Evolutionary conservation across 306 rosid species (phyloP), one percentile per base, ranked within the genome.

Genomic region (Prosopis cineraria): DNA sequence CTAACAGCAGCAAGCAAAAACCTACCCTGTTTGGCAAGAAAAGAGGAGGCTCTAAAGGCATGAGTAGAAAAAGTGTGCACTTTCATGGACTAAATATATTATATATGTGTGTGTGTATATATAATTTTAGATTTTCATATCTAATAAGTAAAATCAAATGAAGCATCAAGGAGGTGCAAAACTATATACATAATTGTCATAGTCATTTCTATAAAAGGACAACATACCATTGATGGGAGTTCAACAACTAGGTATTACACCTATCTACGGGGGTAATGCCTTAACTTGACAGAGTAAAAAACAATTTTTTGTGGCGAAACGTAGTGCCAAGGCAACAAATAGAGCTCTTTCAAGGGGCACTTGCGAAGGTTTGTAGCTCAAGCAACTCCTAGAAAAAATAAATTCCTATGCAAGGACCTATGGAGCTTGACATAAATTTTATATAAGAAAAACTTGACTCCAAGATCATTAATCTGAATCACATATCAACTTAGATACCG

Each of bases 1-100:
- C 96, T 91, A 73, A 90, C 92, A 71, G 98, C 99, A 84, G 99
- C 99, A 76, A 96, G 99, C 86, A 96, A 80, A 84, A 96, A 93
- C 64, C 99, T 88, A 82, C 98, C 99, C 99, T 96, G 97, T 73
- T 80, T 66, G 20, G 68, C 14, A 85, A 80, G 82, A 78, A 70
- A 66, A 45, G 52, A 53, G 71, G 75, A 64, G 24, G 33, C 53
- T 69, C 72, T 67, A 50, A 74, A 77, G 77, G 78, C 73, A 79
- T 74, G 75, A 73, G 44, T 72, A 30, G 63, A 40, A 27, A 20
- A 45, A 65, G 47, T 75, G 24, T 30, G 31, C 56, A 53, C 52
- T n/a, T 69, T 47, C 19, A 48, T 44, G 27, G 36, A 39, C 56
- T 39, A 70, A 62, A 56, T 19, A 66, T 43, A 72, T 50, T 55